A percentile compares a stretch with the other conserved stretches of the same genome.
These are phyloP conservation scores for Barnettozyma salicaria DNA, from an alignment of 805 yeast genomes.

Conservation along the genomic window DNA sequence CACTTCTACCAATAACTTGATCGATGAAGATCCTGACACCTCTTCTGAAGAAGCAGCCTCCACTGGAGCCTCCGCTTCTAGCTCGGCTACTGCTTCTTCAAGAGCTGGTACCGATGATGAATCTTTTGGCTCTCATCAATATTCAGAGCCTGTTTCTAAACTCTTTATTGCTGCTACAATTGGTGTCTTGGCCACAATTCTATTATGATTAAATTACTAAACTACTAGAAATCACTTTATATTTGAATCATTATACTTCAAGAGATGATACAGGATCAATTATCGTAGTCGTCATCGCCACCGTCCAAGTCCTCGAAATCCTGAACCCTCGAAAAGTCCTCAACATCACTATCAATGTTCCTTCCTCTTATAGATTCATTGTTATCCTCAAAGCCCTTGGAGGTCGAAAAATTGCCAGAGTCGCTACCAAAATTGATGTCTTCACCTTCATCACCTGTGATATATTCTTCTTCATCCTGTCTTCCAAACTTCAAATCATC, in stretches of 20 bases:
- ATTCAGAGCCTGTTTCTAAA: constrained; percentile 6
- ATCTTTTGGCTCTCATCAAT: neutral
- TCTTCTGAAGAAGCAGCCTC: constrained; percentile 1
- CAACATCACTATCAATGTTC: constrained; percentile 5
- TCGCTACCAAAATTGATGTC: neutral
- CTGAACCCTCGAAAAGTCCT: neutral
- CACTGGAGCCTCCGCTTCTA: neutral
- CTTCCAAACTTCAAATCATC: constrained; percentile 3
- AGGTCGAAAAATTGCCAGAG: neutral
- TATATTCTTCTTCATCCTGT: constrained; percentile 1
- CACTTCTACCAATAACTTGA: constrained; percentile 3
- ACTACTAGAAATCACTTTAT: neutral
- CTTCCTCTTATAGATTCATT: neutral
- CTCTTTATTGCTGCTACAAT: constrained; percentile 2
- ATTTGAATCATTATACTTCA: no score
- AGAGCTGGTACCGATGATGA: neutral
- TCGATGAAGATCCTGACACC: constrained; percentile 1
- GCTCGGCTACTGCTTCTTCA: neutral
- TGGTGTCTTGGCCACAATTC: neutral
- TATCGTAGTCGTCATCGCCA: constrained; percentile 1
- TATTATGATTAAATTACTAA: constrained; percentile 4
- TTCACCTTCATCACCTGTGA: neutral
- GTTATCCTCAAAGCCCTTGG: neutral
- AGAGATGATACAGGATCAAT: no score
- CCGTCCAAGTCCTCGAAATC: constrained; percentile 5